Evolutionary conservation across 2,329 filamentous ascomycete species (phyloP).

Genomic region (Ophioceras dolichostomum): DNA sequence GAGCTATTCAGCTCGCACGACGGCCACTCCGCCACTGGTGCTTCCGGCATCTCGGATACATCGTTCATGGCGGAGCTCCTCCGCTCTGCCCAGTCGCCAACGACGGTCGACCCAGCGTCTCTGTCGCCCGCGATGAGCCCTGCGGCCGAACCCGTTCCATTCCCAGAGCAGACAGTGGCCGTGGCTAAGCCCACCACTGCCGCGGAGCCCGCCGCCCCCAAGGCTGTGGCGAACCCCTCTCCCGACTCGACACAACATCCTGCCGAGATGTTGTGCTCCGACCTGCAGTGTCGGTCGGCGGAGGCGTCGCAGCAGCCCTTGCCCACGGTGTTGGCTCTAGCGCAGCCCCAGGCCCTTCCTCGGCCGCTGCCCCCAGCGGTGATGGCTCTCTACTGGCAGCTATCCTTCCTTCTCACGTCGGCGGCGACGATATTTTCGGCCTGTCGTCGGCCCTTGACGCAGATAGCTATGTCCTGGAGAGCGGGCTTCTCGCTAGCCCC

Average conservation of each 20-base stretch:
- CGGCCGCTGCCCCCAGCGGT: slow-evolving; percentile 22
- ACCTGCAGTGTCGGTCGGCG: slow-evolving; percentile 99
- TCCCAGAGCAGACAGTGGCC: slow-evolving; percentile 14
- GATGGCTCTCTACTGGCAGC: slow-evolving; percentile 33
- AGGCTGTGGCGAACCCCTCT: slow-evolving; percentile 25
- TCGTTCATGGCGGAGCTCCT: slow-evolving; percentile 29
- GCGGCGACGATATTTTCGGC: slow-evolving; percentile 59
- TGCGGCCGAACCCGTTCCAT: slow-evolving; percentile 27
- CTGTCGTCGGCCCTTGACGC: slow-evolving; percentile 54
- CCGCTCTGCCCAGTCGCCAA: slow-evolving; percentile 20
- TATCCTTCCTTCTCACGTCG: slow-evolving; percentile 50
- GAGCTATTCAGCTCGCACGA: slow-evolving; percentile 42
- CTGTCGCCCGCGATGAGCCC: slow-evolving; percentile 45
- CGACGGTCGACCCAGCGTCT: slow-evolving; percentile 49
- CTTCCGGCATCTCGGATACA: slow-evolving; percentile 6
- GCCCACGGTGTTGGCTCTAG: no score
- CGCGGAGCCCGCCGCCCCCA: slow-evolving; percentile 10
- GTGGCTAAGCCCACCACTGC: slow-evolving; percentile 10
- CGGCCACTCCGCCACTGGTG: slow-evolving; percentile 15
- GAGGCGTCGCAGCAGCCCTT: slow-evolving; percentile 35
- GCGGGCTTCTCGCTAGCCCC: slow-evolving; percentile 64
- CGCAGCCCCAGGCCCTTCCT: not conserved
- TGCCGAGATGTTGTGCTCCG: slow-evolving; percentile 96
- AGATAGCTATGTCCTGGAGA: slow-evolving; percentile 68
- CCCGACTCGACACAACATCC: slow-evolving; percentile 99